phyloP scores from a whole-genome alignment of 108 stramenopile genomes.

The Fragilariopsis cylindrus region DNA sequence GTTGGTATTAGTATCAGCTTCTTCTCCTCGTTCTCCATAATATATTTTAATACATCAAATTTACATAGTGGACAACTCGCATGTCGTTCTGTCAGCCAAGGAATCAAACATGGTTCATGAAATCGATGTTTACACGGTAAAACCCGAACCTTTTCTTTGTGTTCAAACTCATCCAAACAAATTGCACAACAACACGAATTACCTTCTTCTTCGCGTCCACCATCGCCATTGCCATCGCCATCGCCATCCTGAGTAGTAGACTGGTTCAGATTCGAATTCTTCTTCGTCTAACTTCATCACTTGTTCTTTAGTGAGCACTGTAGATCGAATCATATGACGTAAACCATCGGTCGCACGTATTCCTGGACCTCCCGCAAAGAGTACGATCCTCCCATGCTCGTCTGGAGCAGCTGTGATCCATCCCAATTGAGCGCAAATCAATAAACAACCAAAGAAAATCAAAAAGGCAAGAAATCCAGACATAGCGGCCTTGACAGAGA shows the following conservation, averaged over 20 bases:
- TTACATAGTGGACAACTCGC: constrained; percentile 86
- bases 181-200: constrained; percentile 64
- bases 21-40: constrained; percentile 10
- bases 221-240: neutral
- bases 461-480: constrained; percentile 41
- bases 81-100: constrained; percentile 87
- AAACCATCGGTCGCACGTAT: constrained; percentile 1
- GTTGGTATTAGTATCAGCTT: neutral
- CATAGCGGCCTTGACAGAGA: constrained; percentile 20
- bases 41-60: constrained; percentile 41
- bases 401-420: constrained; percentile 26
- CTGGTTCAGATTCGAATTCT: neutral
- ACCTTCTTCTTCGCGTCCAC: neutral
- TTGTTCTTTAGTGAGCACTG: constrained; percentile 35
- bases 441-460: constrained; percentile 37
- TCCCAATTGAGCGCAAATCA: constrained; percentile 41
- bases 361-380: constrained; percentile 19
- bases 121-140: constrained; percentile 87
- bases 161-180: constrained; percentile 88
- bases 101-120: constrained; percentile 87
- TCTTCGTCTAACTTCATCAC: constrained; percentile 24
- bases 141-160: constrained; percentile 56
- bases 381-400: constrained; percentile 29
- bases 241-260: neutral
- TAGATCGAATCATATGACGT: constrained; percentile 10